phyloP scores from a whole-genome alignment of 2,329 filamentous ascomycete genomes.

The Diplodia seriata region DNA sequence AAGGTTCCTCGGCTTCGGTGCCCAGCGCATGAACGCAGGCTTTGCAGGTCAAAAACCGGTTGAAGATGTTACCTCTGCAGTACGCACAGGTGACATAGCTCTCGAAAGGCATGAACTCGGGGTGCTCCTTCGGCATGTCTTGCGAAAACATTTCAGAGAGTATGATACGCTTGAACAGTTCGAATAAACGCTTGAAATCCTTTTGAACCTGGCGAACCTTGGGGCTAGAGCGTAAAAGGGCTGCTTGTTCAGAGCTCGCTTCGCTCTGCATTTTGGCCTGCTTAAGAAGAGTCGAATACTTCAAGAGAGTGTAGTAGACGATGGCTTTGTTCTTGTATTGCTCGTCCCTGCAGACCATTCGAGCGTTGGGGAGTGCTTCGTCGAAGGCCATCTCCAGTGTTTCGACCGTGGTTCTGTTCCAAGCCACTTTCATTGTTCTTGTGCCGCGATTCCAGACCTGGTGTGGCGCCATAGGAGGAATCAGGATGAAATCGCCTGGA shows the following conservation, averaged over 20 bases:
- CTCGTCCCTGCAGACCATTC: constrained; percentile 93
- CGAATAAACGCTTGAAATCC: constrained; percentile 83
- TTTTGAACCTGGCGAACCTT: constrained; percentile 74
- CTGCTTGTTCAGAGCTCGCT: constrained; percentile 46
- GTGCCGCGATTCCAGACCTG: constrained; percentile 99
- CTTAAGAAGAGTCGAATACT: constrained; percentile 70
- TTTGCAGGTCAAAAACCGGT: constrained; percentile 91
- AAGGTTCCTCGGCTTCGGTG: constrained; percentile 79
- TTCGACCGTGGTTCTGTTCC: constrained; percentile 94
- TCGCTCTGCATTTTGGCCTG: constrained; percentile 65
- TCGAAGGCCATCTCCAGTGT: constrained; percentile 84
- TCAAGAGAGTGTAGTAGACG: constrained; percentile 82
- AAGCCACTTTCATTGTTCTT: constrained; percentile 94
- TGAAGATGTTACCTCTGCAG: constrained; percentile 96
- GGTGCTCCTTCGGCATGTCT: constrained; percentile 66
- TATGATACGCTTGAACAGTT: constrained; percentile 78
- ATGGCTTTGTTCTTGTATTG: constrained; percentile 99
- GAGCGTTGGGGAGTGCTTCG: constrained; percentile 86
- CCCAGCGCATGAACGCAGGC: constrained; percentile 74
- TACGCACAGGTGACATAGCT: constrained; percentile 95
- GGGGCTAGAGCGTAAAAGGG: constrained; percentile 47
- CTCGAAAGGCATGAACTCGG: constrained; percentile 82
- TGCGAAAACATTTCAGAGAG: constrained; percentile 84
- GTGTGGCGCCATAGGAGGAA: constrained; percentile 91
- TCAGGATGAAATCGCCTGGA: constrained; percentile 88